A percentile compares a stretch with the other conserved stretches of the same genome.
Evolutionary conservation across 2,329 filamentous ascomycete genomes (phyloP).

Genomic region (Ascochyta viciae-villosae): DNA sequence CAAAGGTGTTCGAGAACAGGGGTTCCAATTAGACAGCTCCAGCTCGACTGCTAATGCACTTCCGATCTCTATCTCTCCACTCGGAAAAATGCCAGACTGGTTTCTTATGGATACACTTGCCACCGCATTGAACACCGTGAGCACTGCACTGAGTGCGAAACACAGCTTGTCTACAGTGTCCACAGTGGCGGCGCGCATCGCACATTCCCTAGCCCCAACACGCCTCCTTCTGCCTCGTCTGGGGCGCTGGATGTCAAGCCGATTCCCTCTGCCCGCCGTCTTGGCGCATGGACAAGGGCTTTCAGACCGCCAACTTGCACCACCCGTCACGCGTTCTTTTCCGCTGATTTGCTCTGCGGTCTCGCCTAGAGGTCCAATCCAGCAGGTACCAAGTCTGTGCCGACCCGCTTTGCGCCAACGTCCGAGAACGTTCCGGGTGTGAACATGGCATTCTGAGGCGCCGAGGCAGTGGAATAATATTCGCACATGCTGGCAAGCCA

Average conservation of each 20-base stretch:
- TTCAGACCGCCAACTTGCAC: slow-evolving; percentile 41
- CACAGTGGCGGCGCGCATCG: slow-evolving; percentile 16
- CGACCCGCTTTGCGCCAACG: slow-evolving; percentile 14
- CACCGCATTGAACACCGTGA: slow-evolving; percentile 31
- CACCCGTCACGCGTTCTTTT: slow-evolving; percentile 28
- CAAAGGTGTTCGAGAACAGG: slow-evolving; percentile 27
- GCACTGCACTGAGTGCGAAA: slow-evolving; percentile 22
- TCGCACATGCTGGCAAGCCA: not conserved
- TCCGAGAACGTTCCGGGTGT: not conserved
- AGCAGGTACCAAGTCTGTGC: slow-evolving; percentile 18
- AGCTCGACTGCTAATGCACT: slow-evolving; percentile 25
- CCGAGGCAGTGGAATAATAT: not conserved
- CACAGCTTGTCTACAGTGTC: slow-evolving; percentile 13
- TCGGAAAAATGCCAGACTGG: slow-evolving; percentile 20
- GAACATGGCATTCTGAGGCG: slow-evolving; percentile 2
- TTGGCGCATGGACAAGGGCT: slow-evolving; percentile 30
- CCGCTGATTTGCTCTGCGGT: slow-evolving; percentile 13
- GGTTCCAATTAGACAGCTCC: slow-evolving; percentile 22
- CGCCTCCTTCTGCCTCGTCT: slow-evolving; percentile 17
- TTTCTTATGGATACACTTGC: slow-evolving; percentile 22
- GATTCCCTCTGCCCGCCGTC: slow-evolving; percentile 26
- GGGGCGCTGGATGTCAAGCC: slow-evolving; percentile 29
- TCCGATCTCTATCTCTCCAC: slow-evolving; percentile 23
- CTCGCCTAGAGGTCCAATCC: slow-evolving; percentile 23
- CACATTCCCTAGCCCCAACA: slow-evolving; percentile 20